A percentile compares a stretch with the other conserved stretches of the same genome.
These are phyloP conservation scores for Euphrasia arctica DNA, from an alignment of 305 asterid species.

Conservation along the genomic window DNA sequence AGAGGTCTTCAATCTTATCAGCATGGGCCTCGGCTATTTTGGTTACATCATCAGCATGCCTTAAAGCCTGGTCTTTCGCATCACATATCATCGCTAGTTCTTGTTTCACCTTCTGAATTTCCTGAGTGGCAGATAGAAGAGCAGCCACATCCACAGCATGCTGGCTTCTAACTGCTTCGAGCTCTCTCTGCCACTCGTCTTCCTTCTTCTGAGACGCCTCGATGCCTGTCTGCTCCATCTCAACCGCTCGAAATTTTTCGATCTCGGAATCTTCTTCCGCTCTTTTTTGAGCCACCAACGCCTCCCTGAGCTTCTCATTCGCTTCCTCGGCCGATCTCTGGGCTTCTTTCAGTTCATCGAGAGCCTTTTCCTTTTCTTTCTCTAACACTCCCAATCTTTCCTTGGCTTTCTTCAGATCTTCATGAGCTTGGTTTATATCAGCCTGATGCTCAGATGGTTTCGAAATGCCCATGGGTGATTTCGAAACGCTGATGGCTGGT, in stretches of 20 bases:
- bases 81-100: slow-evolving; percentile 66
- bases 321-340: slow-evolving; percentile 69
- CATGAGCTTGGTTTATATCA: slow-evolving; percentile 66
- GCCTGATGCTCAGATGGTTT: slow-evolving; percentile 79
- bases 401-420: slow-evolving; percentile 80
- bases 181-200: slow-evolving; percentile 76
- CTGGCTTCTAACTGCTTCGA: slow-evolving; percentile 71
- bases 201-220: slow-evolving; percentile 81
- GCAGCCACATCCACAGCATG: slow-evolving; percentile 83
- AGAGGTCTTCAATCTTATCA: slow-evolving; percentile 63
- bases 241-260: slow-evolving; percentile 84
- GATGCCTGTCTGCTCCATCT: slow-evolving; percentile 91
- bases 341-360: slow-evolving; percentile 71
- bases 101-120: slow-evolving; percentile 71
- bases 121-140: slow-evolving; percentile 67
- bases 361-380: slow-evolving; percentile 73
- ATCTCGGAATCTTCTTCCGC: slow-evolving; percentile 86
- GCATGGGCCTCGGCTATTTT: slow-evolving; percentile 79
- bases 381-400: slow-evolving; percentile 62
- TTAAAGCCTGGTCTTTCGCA: slow-evolving; percentile 84
- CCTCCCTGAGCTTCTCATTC: slow-evolving; percentile 81
- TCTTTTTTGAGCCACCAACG: slow-evolving; percentile 73
- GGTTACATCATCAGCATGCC: slow-evolving; percentile 88
- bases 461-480: slow-evolving; percentile 10
- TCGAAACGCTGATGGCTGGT: too few relatives aligned